Evolutionary conservation across 768 basidiomycete genomes (phyloP).

Genomic region (Boletus tylopilopsis): DNA sequence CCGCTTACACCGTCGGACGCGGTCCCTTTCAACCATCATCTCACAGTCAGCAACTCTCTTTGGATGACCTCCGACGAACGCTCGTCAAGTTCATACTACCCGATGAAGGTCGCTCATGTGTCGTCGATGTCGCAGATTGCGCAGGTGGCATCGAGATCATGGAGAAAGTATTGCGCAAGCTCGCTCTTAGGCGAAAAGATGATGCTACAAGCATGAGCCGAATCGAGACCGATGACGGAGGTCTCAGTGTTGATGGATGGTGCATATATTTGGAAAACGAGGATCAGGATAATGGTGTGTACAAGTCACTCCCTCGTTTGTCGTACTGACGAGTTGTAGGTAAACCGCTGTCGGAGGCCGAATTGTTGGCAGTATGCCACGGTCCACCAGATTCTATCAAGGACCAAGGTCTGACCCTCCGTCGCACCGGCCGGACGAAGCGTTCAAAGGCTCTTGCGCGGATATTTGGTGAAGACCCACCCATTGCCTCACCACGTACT

Average conservation of each 20-base stretch:
- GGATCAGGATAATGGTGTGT: constrained; percentile 49
- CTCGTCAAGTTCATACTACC: constrained; percentile 85
- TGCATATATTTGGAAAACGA: constrained; percentile 71
- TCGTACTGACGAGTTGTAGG: constrained; percentile 36
- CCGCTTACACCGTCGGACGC: constrained; percentile 54
- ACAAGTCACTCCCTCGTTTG: not conserved
- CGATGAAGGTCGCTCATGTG: constrained; percentile 73
- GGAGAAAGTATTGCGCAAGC: constrained; percentile 86
- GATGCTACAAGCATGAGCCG: constrained; percentile 47
- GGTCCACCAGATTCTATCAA: constrained; percentile 74
- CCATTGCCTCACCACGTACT: constrained; percentile 16
- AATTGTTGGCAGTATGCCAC: constrained; percentile 80
- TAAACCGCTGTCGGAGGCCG: constrained; percentile 74
- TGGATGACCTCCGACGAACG: constrained; percentile 80
- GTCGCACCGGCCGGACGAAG: constrained; percentile 46
- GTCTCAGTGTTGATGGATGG: constrained; percentile 86
- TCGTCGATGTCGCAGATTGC: constrained; percentile 80
- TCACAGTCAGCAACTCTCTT: constrained; percentile 44
- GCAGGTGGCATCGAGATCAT: constrained; percentile 81
- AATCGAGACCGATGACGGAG: constrained; percentile 68
- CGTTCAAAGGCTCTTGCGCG: constrained; percentile 40
- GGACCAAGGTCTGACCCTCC: constrained; percentile 74
- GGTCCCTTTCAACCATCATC: constrained; percentile 53
- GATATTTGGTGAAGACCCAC: constrained; percentile 48
- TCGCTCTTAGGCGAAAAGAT: constrained; percentile 42